These are phyloP conservation scores for Chlorella vulgaris DNA, from an alignment of 139 green algal species.

Conservation along the genomic window DNA sequence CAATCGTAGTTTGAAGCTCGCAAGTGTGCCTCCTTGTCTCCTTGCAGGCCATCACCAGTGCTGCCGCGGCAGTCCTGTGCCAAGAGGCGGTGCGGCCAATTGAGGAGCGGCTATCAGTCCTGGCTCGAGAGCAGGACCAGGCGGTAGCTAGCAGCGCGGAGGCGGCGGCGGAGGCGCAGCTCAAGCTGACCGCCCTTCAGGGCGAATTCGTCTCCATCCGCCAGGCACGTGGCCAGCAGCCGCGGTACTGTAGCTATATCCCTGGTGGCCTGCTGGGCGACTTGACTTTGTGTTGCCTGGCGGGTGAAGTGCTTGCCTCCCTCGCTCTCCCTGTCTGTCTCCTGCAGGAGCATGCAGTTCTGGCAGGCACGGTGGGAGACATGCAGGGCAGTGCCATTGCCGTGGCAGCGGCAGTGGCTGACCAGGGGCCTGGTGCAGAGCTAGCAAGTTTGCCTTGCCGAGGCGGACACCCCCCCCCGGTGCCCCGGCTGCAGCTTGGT, in stretches of 20 bases:
- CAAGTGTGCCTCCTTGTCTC: no score
- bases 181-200: not conserved
- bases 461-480: not conserved
- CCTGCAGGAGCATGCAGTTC: not conserved
- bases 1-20: no score
- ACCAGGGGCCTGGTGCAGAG: not conserved
- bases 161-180: not conserved
- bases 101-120: not conserved
- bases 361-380: not conserved
- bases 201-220: not conserved
- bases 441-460: not conserved
- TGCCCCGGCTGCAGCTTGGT: not conserved
- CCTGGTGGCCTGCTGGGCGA: not conserved
- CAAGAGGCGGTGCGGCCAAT: constrained; percentile 7
- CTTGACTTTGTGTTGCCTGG: not conserved
- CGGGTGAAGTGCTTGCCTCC: not conserved
- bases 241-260: not conserved
- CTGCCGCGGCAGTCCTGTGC: not conserved
- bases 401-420: constrained; percentile 7
- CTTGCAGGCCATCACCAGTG: constrained; percentile 4
- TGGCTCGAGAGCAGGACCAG: not conserved
- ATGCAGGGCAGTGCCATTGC: constrained; percentile 7
- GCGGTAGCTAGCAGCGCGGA: not conserved
- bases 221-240: not conserved
- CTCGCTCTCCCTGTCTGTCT: not conserved